A percentile compares a stretch with the other conserved stretches of the same genome.
These are phyloP conservation scores for Lanmaoa pseudosensibilis DNA, from an alignment of 768 basidiomycete genomes.

Conservation along the genomic window DNA sequence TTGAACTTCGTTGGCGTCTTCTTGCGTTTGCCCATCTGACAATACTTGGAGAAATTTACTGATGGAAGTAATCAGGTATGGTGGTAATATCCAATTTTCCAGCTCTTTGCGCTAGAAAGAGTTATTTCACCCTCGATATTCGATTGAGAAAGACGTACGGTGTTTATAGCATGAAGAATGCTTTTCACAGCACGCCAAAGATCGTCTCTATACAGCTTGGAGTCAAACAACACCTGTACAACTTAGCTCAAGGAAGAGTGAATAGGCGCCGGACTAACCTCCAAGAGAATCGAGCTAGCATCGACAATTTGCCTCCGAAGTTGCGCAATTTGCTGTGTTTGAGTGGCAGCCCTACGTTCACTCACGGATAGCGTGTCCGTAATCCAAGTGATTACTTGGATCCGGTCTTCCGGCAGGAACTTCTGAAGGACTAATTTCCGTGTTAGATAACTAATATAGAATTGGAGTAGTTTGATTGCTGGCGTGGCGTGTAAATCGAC, in stretches of 20 bases:
- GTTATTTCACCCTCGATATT: conserved; percentile 24
- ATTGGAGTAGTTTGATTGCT: conserved; percentile 49
- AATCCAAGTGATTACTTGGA: conserved; percentile 46
- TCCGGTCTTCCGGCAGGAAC: conserved; percentile 43
- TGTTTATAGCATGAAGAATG: conserved; percentile 23
- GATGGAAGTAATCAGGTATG: conserved; percentile 39
- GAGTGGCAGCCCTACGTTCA: conserved; percentile 29
- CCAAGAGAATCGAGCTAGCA: conserved; percentile 47
- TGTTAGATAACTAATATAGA: conserved; percentile 46
- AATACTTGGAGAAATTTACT: conserved; percentile 30
- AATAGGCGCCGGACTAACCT: conserved; percentile 32
- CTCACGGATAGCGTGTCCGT: conserved; percentile 45
- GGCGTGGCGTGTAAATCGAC: conserved; percentile 43
- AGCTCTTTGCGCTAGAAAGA: conserved; percentile 42
- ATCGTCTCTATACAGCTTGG: conserved; percentile 23
- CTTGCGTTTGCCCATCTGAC: conserved; percentile 24
- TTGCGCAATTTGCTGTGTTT: conserved; percentile 30
- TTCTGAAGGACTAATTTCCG: conserved; percentile 50
- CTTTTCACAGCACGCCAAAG: conserved; percentile 27
- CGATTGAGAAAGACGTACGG: conserved; percentile 23
- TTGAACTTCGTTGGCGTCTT: conserved; percentile 35
- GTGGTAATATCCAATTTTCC: conserved; percentile 44
- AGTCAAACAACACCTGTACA: conserved; percentile 20
- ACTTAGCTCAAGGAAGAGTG: conserved; percentile 5
- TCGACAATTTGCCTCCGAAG: conserved; percentile 51